A percentile compares a stretch with the other conserved stretches of the same genome.
These are phyloP conservation scores for Diplodia corticola DNA, from an alignment of 2,329 filamentous ascomycete species.

Conservation along the genomic window DNA sequence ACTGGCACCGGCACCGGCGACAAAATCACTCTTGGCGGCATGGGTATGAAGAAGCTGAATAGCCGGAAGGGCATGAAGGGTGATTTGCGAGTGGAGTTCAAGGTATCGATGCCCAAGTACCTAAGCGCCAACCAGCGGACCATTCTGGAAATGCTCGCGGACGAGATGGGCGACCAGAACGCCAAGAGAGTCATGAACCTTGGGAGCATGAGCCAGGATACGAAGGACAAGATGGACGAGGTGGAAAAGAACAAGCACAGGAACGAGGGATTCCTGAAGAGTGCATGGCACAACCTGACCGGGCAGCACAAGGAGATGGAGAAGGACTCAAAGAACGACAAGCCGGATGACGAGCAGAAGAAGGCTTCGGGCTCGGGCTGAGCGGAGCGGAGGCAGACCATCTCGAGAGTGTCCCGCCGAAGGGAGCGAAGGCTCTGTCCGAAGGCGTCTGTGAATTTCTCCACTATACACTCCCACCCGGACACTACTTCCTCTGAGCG, in stretches of 20 bases:
- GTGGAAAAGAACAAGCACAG: conserved; percentile 54
- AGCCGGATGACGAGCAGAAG: conserved; percentile 31
- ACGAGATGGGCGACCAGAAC: conserved; percentile 91
- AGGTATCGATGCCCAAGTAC: conserved; percentile 93
- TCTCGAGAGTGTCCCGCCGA: background rate
- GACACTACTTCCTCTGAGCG: background rate
- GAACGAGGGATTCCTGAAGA: conserved; percentile 88
- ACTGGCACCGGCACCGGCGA: conserved; percentile 93
- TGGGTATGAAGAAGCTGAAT: conserved; percentile 87
- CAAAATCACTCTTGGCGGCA: conserved; percentile 80
- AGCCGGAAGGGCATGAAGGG: conserved; percentile 67
- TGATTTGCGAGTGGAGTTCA: conserved; percentile 91
- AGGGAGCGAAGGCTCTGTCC: background rate
- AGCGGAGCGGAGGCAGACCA: background rate
- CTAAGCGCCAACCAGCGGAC: conserved; percentile 87
- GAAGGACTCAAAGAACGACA: conserved; percentile 36
- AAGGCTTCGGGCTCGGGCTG: conserved; percentile 39
- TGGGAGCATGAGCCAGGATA: conserved; percentile 47
- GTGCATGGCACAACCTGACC: conserved; percentile 89
- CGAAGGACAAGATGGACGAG: conserved; percentile 27
- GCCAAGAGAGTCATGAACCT: conserved; percentile 93
- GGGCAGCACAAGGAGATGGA: conserved; percentile 57
- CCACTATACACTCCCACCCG: background rate
- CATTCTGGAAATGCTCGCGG: conserved; percentile 91
- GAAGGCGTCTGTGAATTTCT: background rate